These are phyloP conservation scores for Kalmusia sp. DNA, from an alignment of 2,329 filamentous ascomycete species.

Conservation along the genomic window DNA sequence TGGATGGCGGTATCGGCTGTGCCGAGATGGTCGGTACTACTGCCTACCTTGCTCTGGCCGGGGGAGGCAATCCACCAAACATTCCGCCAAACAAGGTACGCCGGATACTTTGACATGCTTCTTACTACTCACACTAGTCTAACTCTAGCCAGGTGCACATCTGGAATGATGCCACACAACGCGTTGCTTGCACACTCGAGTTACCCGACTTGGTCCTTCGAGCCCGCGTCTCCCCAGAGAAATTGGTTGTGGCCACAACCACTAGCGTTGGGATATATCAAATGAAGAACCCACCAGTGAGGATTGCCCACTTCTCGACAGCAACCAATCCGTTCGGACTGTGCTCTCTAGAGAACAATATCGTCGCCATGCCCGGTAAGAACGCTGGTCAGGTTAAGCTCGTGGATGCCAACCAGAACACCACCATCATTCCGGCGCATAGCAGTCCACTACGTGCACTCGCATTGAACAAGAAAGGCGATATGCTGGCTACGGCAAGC, in stretches of 20 bases:
- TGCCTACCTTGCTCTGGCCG: constrained; percentile 88
- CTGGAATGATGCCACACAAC: constrained; percentile 87
- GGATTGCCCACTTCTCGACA: constrained; percentile 81
- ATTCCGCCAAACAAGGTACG: constrained; percentile 83
- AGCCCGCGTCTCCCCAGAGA: constrained; percentile 76
- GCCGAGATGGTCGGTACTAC: constrained; percentile 87
- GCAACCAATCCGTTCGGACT: constrained; percentile 83
- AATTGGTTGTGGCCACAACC: constrained; percentile 80
- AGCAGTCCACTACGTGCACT: constrained; percentile 79
- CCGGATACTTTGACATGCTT: too few relatives aligned
- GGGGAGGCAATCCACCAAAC: constrained; percentile 84
- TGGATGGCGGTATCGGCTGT: constrained; percentile 74
- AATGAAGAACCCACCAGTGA: constrained; percentile 74
- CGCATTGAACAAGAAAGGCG: constrained; percentile 78
- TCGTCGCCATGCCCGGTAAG: constrained; percentile 85
- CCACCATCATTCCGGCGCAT: constrained; percentile 92
- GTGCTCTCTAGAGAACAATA: constrained; percentile 75
- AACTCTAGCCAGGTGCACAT: constrained; percentile 70
- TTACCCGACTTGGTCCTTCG: constrained; percentile 82
- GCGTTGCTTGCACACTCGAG: constrained; percentile 77
- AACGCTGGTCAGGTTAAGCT: constrained; percentile 88
- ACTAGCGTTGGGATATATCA: constrained; percentile 84
- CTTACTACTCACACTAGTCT: too few relatives aligned
- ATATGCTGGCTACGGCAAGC: constrained; percentile 86
- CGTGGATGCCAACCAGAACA: constrained; percentile 72